A percentile compares a stretch with the other conserved stretches of the same genome.
These are phyloP conservation scores for Dactylellina parvicollis DNA, from an alignment of 2,329 filamentous ascomycete species.

Conservation along the genomic window DNA sequence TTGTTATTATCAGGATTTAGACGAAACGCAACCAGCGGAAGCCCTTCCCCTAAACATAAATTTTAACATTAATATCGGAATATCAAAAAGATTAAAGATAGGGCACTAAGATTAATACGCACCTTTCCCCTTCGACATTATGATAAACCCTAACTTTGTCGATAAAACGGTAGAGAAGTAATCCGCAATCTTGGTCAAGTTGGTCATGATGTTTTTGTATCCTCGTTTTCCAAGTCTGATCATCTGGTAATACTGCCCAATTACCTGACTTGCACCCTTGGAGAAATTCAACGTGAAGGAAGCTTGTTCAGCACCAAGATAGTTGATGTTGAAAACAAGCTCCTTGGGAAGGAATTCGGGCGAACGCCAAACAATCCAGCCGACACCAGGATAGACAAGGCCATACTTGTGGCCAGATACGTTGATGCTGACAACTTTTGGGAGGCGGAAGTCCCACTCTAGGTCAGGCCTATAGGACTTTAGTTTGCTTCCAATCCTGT, in stretches of 20 bases:
- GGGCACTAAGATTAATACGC: not conserved
- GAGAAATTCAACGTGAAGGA: constrained; percentile 98
- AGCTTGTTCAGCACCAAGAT: constrained; percentile 91
- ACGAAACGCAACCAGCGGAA: constrained; percentile 91
- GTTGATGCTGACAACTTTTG: constrained; percentile 92
- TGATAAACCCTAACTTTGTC: constrained; percentile 77
- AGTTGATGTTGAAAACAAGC: constrained; percentile 99
- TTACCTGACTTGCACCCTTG: constrained; percentile 92
- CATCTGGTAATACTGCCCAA: constrained; percentile 97
- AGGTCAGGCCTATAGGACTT: constrained; percentile 70
- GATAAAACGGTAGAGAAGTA: constrained; percentile 80
- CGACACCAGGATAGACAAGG: constrained; percentile 86
- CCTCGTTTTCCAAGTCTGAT: constrained; percentile 93
- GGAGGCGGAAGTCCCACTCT: constrained; percentile 89
- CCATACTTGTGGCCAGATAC: constrained; percentile 91
- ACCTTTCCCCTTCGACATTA: constrained; percentile 83
- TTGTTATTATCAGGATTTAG: constrained; percentile 69
- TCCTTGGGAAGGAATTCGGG: constrained; percentile 86
- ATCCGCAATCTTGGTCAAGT: constrained; percentile 88
- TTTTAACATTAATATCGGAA: not conserved
- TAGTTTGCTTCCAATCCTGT: not conserved
- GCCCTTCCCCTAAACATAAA: constrained; percentile 68
- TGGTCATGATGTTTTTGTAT: constrained; percentile 92
- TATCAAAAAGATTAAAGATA: not conserved
- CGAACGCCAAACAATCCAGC: constrained; percentile 90